Base-by-base conservation (phyloP, 805 yeast genomes). In the Ogataea pilisensis region DNA sequence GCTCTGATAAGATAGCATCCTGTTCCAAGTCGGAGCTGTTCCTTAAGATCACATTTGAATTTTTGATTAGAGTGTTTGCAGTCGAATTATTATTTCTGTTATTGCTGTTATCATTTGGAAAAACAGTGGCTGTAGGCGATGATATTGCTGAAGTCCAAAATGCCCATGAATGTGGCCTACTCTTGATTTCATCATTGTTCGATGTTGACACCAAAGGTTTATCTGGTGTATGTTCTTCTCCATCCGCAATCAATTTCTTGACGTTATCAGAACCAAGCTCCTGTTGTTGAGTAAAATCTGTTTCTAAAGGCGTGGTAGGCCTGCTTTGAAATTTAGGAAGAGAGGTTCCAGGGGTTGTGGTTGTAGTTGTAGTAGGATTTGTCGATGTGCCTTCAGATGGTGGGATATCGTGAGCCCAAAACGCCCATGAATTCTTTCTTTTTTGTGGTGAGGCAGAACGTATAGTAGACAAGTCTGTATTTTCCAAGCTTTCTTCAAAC, bases 161-260 rank as follows among this genome's bases (percentile, higher is more conserved):
- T 2, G 61, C 46, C 64, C 64, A 60, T 8, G 63, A 57, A 13
- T 38, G 50, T 2, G 54, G 22, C 24, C 57, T 41, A 17, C 39
- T 43, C 32, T 45, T 49, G 9, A 34, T 5, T 9, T 18, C 4
- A 11, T 21, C n/a, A 18, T 27, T 27, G 18, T 17, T 37, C 4
- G 6, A n/a, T n/a, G n/a, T n/a, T 11, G 26, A 11, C 26, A 22
- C 11, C 26, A 22, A 22, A 22, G 26, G 26, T 7, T 22, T 30
- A 9, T 27, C 41, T 13, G 26, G n/a, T 5, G 22, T 13, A 29
- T 34, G 43, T 12, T 42, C 47, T 9, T 41, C 38, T 2, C 48
- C 51, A 37, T 47, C 35, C 3, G 42, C 38, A n/a, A 43, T 39
- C 22, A 40, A 35, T 36, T 41, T 50, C 32, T 37, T 49, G 31